phyloP scores from a whole-genome alignment of 192 early-diverging fungal genomes.

The Coemansia sp. region DNA sequence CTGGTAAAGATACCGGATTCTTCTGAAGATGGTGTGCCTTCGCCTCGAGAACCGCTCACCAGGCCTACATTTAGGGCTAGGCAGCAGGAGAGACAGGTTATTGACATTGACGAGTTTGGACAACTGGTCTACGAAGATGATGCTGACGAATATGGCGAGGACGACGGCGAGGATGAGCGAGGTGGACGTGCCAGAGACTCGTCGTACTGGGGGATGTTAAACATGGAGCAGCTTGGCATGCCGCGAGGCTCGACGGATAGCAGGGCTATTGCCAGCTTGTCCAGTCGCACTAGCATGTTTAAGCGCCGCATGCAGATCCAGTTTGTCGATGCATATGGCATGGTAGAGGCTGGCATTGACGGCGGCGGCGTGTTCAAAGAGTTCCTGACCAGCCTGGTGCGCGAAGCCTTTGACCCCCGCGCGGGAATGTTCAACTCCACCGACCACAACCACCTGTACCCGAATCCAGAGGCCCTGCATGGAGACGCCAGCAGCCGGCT shows the following conservation, averaged over 20 bases:
- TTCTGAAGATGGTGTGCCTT: background rate
- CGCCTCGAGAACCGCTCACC: background rate
- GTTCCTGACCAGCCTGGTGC: conserved; percentile 80
- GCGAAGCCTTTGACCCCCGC: conserved; percentile 77
- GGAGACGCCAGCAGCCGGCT: conserved; percentile 10
- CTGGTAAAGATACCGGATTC: background rate
- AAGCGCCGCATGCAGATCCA: conserved; percentile 82
- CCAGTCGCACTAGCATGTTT: conserved; percentile 60
- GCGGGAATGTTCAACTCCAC: conserved; percentile 72
- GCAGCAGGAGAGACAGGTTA: background rate
- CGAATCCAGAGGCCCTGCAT: conserved; percentile 64
- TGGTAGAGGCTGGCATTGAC: conserved; percentile 92
- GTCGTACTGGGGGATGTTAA: conserved; percentile 8
- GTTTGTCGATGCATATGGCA: conserved; percentile 85
- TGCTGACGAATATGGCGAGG: background rate
- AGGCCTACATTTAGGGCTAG: background rate
- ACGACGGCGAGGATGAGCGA: background rate
- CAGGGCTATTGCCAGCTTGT: background rate
- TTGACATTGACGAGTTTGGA: background rate
- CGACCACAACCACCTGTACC: conserved; percentile 71
- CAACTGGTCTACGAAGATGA: background rate
- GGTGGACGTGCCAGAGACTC: background rate
- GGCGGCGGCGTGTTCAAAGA: conserved; percentile 99
- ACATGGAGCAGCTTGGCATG: conserved; percentile 23
- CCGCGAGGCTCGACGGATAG: conserved; percentile 10